A percentile compares a stretch with the other conserved stretches of the same genome.
Conservation (phyloP, 441 rosid genomes). For the Bocquillonia castaneifolia region DNA sequence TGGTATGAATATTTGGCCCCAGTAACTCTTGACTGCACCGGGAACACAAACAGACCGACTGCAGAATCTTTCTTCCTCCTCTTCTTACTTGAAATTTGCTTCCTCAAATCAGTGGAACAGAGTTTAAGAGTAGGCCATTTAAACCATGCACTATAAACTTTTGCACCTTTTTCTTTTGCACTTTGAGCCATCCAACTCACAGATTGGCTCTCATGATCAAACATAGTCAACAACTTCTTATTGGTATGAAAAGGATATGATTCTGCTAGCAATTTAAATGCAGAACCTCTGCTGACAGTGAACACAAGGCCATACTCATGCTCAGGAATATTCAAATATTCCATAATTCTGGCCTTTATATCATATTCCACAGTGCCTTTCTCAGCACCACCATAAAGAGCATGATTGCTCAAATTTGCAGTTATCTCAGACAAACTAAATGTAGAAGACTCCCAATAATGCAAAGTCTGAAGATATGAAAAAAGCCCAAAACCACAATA, state of each 20-base stretch:
- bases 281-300: slow-evolving; percentile 95
- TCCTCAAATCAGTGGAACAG: slow-evolving; percentile 89
- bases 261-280: slow-evolving; percentile 78
- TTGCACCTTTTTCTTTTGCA: slow-evolving; percentile 87
- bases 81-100: slow-evolving; percentile 71
- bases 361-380: slow-evolving; percentile 84
- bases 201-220: slow-evolving; percentile 91
- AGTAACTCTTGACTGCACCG: slow-evolving; percentile 92
- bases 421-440: slow-evolving; percentile 93
- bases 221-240: slow-evolving; percentile 83
- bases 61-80: slow-evolving; percentile 93
- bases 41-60: slow-evolving; percentile 84
- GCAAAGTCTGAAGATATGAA: slow-evolving; percentile 77
- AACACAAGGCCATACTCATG: slow-evolving; percentile 93
- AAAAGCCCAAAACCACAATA: slow-evolving; percentile 96
- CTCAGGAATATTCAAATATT: slow-evolving; percentile 92
- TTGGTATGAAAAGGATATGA: slow-evolving; percentile 89
- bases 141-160: slow-evolving; percentile 80
- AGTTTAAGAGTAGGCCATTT: slow-evolving; percentile 95
- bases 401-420: slow-evolving; percentile 95
- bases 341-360: slow-evolving; percentile 86
- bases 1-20: slow-evolving; percentile 94
- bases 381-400: slow-evolving; percentile 91
- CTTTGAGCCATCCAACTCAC: slow-evolving; percentile 96
- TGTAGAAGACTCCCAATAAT: slow-evolving; percentile 90